Evolutionary conservation across 2,329 filamentous ascomycete species (phyloP).

Genomic region (Colletotrichum sp.): DNA sequence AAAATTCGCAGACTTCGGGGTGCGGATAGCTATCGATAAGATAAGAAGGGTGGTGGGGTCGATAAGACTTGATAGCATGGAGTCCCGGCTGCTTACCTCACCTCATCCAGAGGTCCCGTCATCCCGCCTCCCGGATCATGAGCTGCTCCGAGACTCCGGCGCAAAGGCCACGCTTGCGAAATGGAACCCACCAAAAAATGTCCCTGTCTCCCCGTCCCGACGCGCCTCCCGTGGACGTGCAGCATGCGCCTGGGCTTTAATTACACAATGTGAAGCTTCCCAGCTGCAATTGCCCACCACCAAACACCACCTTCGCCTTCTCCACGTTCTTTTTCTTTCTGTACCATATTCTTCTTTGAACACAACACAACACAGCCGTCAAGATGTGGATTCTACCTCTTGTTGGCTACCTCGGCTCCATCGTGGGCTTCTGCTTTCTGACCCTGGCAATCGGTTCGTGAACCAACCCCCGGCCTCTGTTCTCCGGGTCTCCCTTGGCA

Average conservation of each 20-base stretch:
- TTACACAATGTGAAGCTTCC: neutral
- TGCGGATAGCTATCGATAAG: slow-evolving; percentile 18
- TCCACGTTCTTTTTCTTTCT: neutral
- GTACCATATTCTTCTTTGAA: neutral
- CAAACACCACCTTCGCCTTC: neutral
- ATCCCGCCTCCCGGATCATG: neutral
- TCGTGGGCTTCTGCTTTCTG: slow-evolving; percentile 90
- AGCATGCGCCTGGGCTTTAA: slow-evolving; percentile 1
- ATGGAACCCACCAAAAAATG: neutral
- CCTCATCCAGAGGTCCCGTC: neutral
- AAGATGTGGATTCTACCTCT: slow-evolving; percentile 96
- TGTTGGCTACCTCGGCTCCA: slow-evolving; percentile 85
- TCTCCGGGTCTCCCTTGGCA: slow-evolving; percentile 3
- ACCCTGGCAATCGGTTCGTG: slow-evolving; percentile 86
- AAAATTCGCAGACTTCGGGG: slow-evolving; percentile 12
- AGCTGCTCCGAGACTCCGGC: neutral
- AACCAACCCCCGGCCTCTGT: neutral
- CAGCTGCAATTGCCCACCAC: neutral
- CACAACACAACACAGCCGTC: slow-evolving; percentile 7
- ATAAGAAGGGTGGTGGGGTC: neutral
- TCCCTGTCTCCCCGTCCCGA: neutral
- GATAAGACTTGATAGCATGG: neutral
- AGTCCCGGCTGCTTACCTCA: neutral
- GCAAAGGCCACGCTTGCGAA: slow-evolving; percentile 21
- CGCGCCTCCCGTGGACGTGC: neutral